A percentile compares a stretch with the other conserved stretches of the same genome.
phyloP scores from a whole-genome alignment of 768 basidiomycete genomes.

The Lactifluus pinguis region DNA sequence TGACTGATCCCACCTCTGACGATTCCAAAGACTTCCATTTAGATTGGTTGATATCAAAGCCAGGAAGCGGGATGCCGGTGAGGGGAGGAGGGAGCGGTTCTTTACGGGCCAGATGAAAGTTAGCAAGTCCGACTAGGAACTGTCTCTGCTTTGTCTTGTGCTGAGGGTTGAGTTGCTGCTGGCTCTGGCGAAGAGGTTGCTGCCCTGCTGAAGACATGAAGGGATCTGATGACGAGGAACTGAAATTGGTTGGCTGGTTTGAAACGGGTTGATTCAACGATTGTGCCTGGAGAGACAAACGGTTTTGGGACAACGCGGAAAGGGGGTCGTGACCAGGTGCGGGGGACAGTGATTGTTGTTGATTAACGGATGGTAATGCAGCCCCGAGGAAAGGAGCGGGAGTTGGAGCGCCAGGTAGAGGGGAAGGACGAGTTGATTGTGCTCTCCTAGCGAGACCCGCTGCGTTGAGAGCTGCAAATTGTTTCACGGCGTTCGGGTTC shows the following conservation, averaged over 20 bases:
- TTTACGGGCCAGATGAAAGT: slow-evolving; percentile 45
- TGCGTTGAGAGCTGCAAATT: slow-evolving; percentile 69
- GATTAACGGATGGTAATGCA: slow-evolving; percentile 32
- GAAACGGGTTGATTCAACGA: slow-evolving; percentile 34
- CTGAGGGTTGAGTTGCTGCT: slow-evolving; percentile 25
- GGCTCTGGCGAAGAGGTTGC: slow-evolving; percentile 27
- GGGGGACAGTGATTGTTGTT: slow-evolving; percentile 14
- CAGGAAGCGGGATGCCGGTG: slow-evolving; percentile 48
- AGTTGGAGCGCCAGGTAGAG: slow-evolving; percentile 47
- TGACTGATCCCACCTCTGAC: slow-evolving; percentile 56
- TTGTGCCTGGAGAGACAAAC: slow-evolving; percentile 19
- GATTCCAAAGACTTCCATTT: slow-evolving; percentile 60
- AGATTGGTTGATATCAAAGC: slow-evolving; percentile 55
- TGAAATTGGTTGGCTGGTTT: slow-evolving; percentile 9
- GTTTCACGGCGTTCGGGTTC: slow-evolving; percentile 65
- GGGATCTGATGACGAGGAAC: slow-evolving; percentile 14
- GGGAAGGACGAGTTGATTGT: slow-evolving; percentile 28
- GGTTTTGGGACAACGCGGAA: slow-evolving; percentile 17
- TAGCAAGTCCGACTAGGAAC: slow-evolving; percentile 55
- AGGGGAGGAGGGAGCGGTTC: slow-evolving; percentile 69
- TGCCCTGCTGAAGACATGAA: slow-evolving; percentile 27
- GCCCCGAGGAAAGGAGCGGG: slow-evolving; percentile 57
- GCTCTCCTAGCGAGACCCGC: slow-evolving; percentile 51
- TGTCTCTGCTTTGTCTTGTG: slow-evolving; percentile 47
- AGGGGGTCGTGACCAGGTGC: slow-evolving; percentile 24